Evolutionary conservation across 2,329 filamentous ascomycete genomes (phyloP), one percentile per base, ranked within the genome.

Genomic region (Beauveria caledonica): DNA sequence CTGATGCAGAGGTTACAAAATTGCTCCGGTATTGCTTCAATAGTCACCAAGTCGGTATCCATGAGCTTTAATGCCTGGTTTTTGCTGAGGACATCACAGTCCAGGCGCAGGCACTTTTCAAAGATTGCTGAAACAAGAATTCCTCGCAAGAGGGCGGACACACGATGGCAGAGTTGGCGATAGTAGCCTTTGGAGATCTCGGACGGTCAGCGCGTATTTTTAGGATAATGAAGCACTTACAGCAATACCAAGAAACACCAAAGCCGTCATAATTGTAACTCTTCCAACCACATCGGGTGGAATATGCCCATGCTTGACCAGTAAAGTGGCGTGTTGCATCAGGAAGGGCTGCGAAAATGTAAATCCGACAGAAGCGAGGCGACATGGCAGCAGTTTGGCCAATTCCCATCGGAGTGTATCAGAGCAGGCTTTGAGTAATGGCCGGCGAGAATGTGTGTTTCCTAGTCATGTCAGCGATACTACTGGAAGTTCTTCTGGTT

Each of bases 171-270:
- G 39, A 54, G 5, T 27, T 60, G 50, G 9, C 40, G 19, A 27
- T 60, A 49, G 19, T 48, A 60, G 29, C 49, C 58, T 42, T 53
- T 52, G 27, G 15, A 25, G 21, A 60, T 48, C 58, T 54, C 10
- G 8, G 19, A 13, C 15, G 10, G 36, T 58, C 21, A 50, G 55
- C 21, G 45, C 9, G 19, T 5, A n/a, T 8, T 21, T 36, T 15
- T 33, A 1, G 17, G 27, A 9, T 13, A 17, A 17, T 8, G 21
- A 13, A n/a, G 23, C 6, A 39, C 50, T 25, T 54, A 60, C 58
- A n/a, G 39, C 42, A 21, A 60, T 54, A 6, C 50, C 58, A 4
- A 48, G 17, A 8, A 48, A 60, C 5, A 53, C 5, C 9, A 60
- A 8, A 0, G 40, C 39, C 2, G 58, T 60, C 7, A 21, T 5